Evolutionary conservation across 805 yeast genomes (phyloP).

Genomic region (Ogataea kodamae): DNA sequence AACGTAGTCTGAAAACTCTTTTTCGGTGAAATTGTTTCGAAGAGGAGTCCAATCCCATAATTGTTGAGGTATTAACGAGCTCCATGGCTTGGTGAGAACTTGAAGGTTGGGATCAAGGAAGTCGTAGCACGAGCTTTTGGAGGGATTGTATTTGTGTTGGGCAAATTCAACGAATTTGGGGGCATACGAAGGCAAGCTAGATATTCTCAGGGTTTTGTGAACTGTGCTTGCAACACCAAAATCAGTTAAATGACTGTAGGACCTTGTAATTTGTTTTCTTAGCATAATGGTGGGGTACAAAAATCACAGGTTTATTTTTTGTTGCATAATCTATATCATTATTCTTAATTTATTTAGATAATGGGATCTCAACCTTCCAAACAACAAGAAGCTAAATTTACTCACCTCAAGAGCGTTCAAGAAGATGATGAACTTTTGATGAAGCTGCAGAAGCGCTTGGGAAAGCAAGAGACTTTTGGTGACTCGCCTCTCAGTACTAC

Average conservation of each 20-base stretch:
- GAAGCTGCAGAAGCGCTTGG: conserved; percentile 29
- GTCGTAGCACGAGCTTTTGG: neutral
- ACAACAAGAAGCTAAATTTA: conserved; percentile 19
- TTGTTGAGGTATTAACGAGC: conserved; percentile 3
- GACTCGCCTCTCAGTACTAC: conserved; percentile 32
- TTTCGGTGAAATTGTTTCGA: neutral
- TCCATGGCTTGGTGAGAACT: conserved; percentile 1
- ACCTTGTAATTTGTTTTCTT: neutral
- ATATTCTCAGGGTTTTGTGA: no score
- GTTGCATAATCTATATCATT: no score
- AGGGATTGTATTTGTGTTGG: neutral
- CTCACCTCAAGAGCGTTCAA: conserved; percentile 15
- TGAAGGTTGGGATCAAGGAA: conserved; percentile 5
- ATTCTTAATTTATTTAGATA: conserved; percentile 4
- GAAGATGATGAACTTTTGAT: conserved; percentile 32
- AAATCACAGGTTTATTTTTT: no score
- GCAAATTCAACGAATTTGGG: conserved; percentile 2
- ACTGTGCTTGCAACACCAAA: no score
- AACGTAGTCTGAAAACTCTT: neutral
- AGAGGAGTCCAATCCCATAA: neutral
- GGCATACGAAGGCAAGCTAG: neutral
- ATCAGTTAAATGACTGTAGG: no score
- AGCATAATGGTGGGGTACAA: conserved; percentile 9
- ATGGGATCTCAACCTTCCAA: conserved; percentile 31
- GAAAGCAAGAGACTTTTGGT: conserved; percentile 8